Conservation (phyloP, 2,329 filamentous ascomycete genomes). For the Hypocrella siamensis region DNA sequence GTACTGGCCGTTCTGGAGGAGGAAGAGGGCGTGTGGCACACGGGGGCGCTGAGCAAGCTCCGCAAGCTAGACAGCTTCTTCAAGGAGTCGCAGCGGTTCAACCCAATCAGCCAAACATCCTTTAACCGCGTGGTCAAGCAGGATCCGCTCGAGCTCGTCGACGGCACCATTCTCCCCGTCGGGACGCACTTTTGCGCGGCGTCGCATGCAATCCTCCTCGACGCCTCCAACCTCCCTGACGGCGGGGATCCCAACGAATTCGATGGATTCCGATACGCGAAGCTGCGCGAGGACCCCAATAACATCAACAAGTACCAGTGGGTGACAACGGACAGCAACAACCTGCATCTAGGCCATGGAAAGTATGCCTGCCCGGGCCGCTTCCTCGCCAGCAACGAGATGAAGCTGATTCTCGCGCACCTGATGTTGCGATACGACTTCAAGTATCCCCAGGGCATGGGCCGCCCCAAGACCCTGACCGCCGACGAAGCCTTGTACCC, state of each 20-base stretch:
- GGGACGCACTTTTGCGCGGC: constrained; percentile 2
- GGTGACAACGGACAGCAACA: constrained; percentile 29
- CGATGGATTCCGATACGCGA: constrained; percentile 28
- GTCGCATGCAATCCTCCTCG: neutral
- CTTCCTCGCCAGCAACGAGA: constrained; percentile 33
- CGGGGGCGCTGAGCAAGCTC: constrained; percentile 18
- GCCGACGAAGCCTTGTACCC: constrained; percentile 1
- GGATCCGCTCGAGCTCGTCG: neutral
- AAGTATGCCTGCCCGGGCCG: constrained; percentile 33
- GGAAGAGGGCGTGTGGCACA: constrained; percentile 18
- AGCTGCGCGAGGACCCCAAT: constrained; percentile 16
- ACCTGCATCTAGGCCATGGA: constrained; percentile 36
- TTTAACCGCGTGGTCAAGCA: constrained; percentile 2
- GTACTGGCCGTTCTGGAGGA: constrained; percentile 17
- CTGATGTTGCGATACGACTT: constrained; percentile 32
- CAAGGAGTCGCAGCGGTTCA: constrained; percentile 2
- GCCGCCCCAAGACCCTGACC: neutral
- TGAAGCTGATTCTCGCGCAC: constrained; percentile 33
- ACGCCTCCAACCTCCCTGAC: constrained; percentile 14
- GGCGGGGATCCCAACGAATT: constrained; percentile 22
- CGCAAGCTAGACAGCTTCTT: constrained; percentile 1
- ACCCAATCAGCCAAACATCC: neutral
- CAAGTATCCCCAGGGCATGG: constrained; percentile 9
- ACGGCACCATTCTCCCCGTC: constrained; percentile 2
- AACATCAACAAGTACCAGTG: constrained; percentile 20